Conservation (phyloP, 2,329 filamentous ascomycete species). For the Iodosphaeria phyllophila region DNA sequence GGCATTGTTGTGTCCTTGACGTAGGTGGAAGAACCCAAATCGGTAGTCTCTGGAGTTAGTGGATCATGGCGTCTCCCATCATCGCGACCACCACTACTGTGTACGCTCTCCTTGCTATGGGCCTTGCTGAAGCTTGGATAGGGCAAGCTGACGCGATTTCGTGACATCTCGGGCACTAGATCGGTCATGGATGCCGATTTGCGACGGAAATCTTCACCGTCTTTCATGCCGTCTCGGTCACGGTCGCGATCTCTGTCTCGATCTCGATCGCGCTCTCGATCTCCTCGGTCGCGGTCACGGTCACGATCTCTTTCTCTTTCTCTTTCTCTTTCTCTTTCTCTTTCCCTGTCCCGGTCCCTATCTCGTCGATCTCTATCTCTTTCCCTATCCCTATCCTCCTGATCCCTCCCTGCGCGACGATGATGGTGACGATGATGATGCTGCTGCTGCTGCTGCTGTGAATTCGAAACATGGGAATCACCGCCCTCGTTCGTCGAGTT, state of each 20-base stretch:
- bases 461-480: too few species aligned
- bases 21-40: constrained; percentile 39
- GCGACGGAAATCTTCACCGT: constrained; percentile 11
- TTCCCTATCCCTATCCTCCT: constrained; percentile 5
- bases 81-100: constrained; percentile 39
- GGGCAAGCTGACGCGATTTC: constrained; percentile 12
- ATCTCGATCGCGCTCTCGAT: constrained; percentile 2
- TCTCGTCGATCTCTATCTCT: constrained; percentile 8
- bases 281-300: constrained; percentile 6
- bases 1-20: too few species aligned
- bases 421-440: too few species aligned
- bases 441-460: too few species aligned
- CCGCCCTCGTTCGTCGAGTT: too few species aligned
- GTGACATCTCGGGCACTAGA: constrained; percentile 12
- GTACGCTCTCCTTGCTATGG: constrained; percentile 74
- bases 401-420: too few species aligned
- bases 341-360: constrained; percentile 5
- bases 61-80: constrained; percentile 24
- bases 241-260: constrained; percentile 1
- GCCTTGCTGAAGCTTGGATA: constrained; percentile 38
- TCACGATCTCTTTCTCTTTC: constrained; percentile 3
- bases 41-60: constrained; percentile 53
- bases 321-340: constrained; percentile 10
- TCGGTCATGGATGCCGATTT: constrained; percentile 14
- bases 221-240: constrained; percentile 5